phyloP scores from a whole-genome alignment of 805 yeast genomes.

The Metschnikowia reukaufii region DNA sequence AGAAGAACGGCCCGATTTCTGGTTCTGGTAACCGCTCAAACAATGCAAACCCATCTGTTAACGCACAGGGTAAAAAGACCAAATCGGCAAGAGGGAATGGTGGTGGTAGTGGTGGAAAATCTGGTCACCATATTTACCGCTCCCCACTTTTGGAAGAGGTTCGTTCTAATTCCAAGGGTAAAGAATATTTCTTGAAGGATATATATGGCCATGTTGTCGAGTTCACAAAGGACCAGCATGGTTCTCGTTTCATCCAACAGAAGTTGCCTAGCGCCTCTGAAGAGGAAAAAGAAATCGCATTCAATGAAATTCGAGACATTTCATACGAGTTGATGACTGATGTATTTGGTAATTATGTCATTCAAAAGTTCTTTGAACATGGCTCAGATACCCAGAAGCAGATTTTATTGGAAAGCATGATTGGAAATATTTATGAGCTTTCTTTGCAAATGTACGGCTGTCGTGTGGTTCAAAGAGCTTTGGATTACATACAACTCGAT shows the following conservation, averaged over 20 bases:
- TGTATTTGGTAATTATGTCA: conserved; percentile 96
- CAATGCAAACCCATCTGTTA: conserved; percentile 4
- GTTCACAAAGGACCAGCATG: conserved; percentile 94
- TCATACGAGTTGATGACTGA: conserved; percentile 85
- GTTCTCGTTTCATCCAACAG: conserved; percentile 95
- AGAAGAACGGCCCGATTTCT: neutral
- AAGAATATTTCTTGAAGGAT: conserved; percentile 63
- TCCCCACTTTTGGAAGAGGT: conserved; percentile 85
- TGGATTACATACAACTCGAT: conserved; percentile 64
- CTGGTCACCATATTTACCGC: conserved; percentile 54
- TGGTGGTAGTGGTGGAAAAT: conserved; percentile 23
- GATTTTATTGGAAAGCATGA: conserved; percentile 67
- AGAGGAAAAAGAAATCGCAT: conserved; percentile 74
- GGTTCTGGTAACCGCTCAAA: neutral
- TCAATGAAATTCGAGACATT: conserved; percentile 76
- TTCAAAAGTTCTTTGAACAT: conserved; percentile 87
- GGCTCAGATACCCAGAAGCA: conserved; percentile 72
- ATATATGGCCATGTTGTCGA: conserved; percentile 86
- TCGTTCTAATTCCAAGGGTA: conserved; percentile 60
- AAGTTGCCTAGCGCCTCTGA: conserved; percentile 63
- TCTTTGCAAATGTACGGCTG: conserved; percentile 98
- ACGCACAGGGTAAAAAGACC: conserved; percentile 14
- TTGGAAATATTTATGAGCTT: conserved; percentile 68
- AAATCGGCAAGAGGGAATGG: conserved; percentile 13
- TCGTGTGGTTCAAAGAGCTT: conserved; percentile 91